phyloP scores from a whole-genome alignment of 2,329 filamentous ascomycete species.

The Volutella citrinella region DNA sequence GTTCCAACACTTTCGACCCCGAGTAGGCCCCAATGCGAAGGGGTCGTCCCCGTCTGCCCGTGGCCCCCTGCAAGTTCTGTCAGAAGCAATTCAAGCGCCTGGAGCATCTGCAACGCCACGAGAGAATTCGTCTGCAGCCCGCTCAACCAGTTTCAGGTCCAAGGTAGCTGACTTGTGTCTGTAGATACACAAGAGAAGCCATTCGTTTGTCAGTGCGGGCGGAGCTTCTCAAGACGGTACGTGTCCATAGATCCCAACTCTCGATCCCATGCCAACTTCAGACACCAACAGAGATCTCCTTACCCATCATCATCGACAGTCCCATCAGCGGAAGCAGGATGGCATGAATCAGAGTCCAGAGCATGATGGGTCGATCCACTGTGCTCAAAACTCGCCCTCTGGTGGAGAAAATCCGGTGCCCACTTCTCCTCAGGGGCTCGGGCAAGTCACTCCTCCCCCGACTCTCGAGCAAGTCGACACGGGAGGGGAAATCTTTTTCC shows the following conservation, averaged over 20 bases:
- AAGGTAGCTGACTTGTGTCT: background rate
- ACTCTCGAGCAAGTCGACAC: too few relatives aligned
- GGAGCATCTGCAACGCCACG: conserved; percentile 10
- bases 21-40: conserved; percentile 7
- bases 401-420: too few relatives aligned
- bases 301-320: conserved; percentile 5
- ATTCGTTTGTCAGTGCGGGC: conserved; percentile 2
- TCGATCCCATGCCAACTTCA: too few relatives aligned
- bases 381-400: background rate
- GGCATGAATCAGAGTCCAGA: too few relatives aligned
- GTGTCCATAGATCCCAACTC: background rate
- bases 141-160: too few relatives aligned
- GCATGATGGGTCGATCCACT: too few relatives aligned
- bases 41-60: conserved; percentile 9
- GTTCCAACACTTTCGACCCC: too few relatives aligned
- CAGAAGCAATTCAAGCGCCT: conserved; percentile 11
- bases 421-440: too few relatives aligned
- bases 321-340: background rate
- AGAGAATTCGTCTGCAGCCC: conserved; percentile 6
- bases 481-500: too few relatives aligned
- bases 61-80: conserved; percentile 12
- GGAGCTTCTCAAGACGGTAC: conserved; percentile 4
- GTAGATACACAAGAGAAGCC: conserved; percentile 6
- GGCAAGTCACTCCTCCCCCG: too few relatives aligned
- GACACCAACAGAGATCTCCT: conserved; percentile 1